These are phyloP conservation scores for Leonotis leonurus DNA, from an alignment of 257 asterid genomes.

Conservation along the genomic window DNA sequence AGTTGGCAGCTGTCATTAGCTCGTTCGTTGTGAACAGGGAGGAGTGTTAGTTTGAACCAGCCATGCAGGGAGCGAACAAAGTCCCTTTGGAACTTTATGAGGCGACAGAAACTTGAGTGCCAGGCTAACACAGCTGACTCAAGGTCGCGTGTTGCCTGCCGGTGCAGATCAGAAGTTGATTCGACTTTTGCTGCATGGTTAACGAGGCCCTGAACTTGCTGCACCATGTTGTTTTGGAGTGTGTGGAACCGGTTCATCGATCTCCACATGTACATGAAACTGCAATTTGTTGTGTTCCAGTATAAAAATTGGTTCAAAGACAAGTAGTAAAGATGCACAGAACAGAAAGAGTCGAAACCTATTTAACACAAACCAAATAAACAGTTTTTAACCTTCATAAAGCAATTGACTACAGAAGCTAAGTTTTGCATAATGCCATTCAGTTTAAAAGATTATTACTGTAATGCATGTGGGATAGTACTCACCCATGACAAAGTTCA, in stretches of 20 bases:
- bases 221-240: conserved; percentile 70
- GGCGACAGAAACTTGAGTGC: conserved; percentile 84
- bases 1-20: conserved; percentile 21
- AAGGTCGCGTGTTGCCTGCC: conserved; percentile 88
- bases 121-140: conserved; percentile 76
- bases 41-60: conserved; percentile 82
- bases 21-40: conserved; percentile 41
- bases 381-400: too few relatives aligned
- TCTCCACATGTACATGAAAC: conserved; percentile 99
- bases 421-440: background rate
- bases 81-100: conserved; percentile 70
- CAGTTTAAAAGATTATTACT: background rate
- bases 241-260: conserved; percentile 81
- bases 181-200: conserved; percentile 37
- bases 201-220: conserved; percentile 85
- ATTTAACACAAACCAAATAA: too few relatives aligned
- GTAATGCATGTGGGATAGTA: background rate
- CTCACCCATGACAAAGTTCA: conserved; percentile 92
- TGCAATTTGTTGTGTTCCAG: conserved; percentile 17
- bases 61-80: conserved; percentile 66
- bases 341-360: background rate
- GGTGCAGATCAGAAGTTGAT: conserved; percentile 76
- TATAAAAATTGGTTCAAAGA: background rate
- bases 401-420: too few relatives aligned
- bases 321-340: background rate